Evolutionary conservation across 2,329 filamentous ascomycete genomes (phyloP).

Genomic region (Claviceps quebecensis): DNA sequence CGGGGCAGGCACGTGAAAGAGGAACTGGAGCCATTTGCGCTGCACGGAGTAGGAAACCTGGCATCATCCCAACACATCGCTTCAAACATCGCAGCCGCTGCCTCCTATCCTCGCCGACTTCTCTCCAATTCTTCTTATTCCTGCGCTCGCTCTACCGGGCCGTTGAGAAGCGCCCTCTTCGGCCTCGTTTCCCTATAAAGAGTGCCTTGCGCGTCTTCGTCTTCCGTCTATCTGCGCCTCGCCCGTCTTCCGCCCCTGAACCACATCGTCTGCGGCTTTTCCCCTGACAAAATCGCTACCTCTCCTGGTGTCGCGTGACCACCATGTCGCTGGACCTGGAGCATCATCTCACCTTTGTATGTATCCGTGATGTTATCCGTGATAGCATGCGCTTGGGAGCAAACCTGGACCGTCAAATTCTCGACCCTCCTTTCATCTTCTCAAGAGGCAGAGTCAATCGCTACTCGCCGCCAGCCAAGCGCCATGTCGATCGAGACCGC

Average conservation of each 20-base stretch:
- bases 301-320: slow-evolving; percentile 7
- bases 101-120: neutral
- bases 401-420: neutral
- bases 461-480: neutral
- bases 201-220: neutral
- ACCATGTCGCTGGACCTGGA: slow-evolving; percentile 62
- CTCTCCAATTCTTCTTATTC: slow-evolving; percentile 2
- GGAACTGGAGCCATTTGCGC: neutral
- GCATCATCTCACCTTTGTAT: slow-evolving; percentile 66
- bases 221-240: neutral
- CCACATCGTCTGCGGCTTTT: neutral
- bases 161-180: neutral
- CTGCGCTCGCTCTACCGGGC: neutral
- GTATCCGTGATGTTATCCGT: neutral
- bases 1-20: slow-evolving; percentile 4
- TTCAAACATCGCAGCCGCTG: slow-evolving; percentile 1
- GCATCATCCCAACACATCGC: neutral
- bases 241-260: slow-evolving; percentile 1
- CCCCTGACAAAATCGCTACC: neutral
- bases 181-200: neutral
- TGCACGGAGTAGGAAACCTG: slow-evolving; percentile 1
- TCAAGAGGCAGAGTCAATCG: neutral
- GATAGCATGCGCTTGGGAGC: neutral
- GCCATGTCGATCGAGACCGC: neutral
- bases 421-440: neutral